Evolutionary conservation across 1,284 basidiomycete species (phyloP), one percentile per base, ranked within the genome.

Genomic region (Rhodotorula sp.): DNA sequence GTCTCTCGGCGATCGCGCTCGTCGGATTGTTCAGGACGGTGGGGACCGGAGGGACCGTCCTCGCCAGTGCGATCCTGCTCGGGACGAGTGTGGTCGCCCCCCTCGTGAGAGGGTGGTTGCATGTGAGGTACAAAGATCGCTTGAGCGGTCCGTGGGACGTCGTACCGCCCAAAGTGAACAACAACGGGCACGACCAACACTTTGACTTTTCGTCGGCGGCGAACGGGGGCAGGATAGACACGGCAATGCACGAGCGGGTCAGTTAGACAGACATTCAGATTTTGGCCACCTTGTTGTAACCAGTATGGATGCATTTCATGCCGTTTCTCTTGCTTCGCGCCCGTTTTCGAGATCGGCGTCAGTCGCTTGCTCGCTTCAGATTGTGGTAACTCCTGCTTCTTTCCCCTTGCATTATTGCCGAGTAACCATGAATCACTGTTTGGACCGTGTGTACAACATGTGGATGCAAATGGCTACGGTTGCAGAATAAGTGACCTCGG

Each of bases 61-160:
- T 75, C 7, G 74, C 74, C 16, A 54, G 58, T 8, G 48, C 56
- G 19, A 43, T 57, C 16, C 48, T 78, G 47, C 55, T 74, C 18
- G 73, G 73, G 66, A 84, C 89, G 43, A 88, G 87, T 14, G 87
- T 92, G 77, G 80, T 87, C 59, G 90, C 88, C 7, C 91, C 91
- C 14, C 87, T 68, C 14, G 54, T 62, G 10, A 75, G 68, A 55
- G 71, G 84, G 81, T 78, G 61, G 70, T 73, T 69, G 75, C 70
- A 64, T 58, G 56, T 68, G 43, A 57, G 65, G 68, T 71, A 71
- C 75, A 85, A 85, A 76, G 85, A 85, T 47, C 52, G 62, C 75
- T 81, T 85, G 61, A 80, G 83, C 66, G 84, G 85, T n/a, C 85
- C 85, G 70, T 85, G 84, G 84, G 84, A 85, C 70, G 66, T 57